A percentile compares a stretch with the other conserved stretches of the same genome.
These are phyloP conservation scores for Eucalyptus guilfoylei DNA, from an alignment of 345 rosid genomes.

Conservation along the genomic window DNA sequence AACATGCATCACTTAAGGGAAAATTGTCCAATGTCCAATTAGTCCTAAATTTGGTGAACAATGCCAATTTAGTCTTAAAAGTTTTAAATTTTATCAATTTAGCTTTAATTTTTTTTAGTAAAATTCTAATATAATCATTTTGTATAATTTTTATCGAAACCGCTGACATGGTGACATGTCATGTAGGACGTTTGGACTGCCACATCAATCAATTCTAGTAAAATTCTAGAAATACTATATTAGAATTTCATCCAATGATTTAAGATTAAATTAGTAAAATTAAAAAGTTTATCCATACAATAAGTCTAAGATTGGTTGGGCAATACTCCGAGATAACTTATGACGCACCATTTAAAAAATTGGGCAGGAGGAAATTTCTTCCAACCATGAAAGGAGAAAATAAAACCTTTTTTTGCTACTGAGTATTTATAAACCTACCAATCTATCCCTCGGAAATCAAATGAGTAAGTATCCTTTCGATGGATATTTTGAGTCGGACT, in stretches of 20 bases:
- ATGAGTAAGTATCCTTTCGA: not conserved
- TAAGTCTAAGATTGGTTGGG: not conserved
- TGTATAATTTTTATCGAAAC: not conserved
- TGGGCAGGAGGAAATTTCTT: not conserved
- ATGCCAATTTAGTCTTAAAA: not conserved
- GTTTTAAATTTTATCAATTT: not conserved
- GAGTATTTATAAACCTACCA: not conserved
- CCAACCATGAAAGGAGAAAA: not conserved
- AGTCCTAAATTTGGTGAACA: not conserved
- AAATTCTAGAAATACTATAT: not conserved
- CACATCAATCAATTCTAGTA: not conserved
- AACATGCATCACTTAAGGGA: not conserved
- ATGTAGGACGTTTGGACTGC: rapidly evolving
- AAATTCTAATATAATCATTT: not conserved
- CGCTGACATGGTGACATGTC: not conserved
- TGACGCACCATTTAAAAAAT: not conserved
- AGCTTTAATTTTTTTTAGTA: rapidly evolving
- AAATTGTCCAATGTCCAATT: not conserved
- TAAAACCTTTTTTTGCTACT: not conserved
- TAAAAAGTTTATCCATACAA: not conserved
- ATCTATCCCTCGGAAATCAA: not conserved
- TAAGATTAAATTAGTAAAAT: not conserved
- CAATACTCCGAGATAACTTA: not conserved
- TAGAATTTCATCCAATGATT: not conserved
- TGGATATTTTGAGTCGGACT: not conserved